Evolutionary conservation across 2,329 filamentous ascomycete species (phyloP).

Genomic region (Beauveria medogensis): DNA sequence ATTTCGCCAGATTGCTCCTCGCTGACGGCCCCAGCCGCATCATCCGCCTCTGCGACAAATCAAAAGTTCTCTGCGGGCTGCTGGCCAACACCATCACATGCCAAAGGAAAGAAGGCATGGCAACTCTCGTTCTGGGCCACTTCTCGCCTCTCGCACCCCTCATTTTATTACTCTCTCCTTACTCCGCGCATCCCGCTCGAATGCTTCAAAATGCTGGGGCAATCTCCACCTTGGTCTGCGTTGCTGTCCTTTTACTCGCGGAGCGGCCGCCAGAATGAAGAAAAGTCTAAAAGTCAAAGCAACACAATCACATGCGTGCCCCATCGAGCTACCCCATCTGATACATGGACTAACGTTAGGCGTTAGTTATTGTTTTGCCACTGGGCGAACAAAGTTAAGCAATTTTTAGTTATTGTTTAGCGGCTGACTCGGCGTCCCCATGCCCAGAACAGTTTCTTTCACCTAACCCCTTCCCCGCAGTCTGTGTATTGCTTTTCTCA

Average conservation of each 20-base stretch:
- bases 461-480: conserved; percentile 10
- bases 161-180: background rate
- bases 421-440: background rate
- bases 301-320: conserved; percentile 4
- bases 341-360: background rate
- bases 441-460: background rate
- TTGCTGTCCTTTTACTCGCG: background rate
- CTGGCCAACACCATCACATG: too few relatives aligned
- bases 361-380: background rate
- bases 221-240: background rate
- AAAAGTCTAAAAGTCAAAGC: background rate
- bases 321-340: background rate
- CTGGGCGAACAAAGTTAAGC: background rate
- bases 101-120: too few relatives aligned
- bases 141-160: background rate
- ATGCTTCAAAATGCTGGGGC: background rate
- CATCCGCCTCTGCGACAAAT: too few relatives aligned
- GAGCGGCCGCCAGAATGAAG: background rate
- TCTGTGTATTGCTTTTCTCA: background rate
- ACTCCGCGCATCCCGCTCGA: background rate
- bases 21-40: too few relatives aligned
- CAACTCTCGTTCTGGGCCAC: too few relatives aligned
- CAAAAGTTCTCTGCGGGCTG: too few relatives aligned
- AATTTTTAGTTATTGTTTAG: background rate
- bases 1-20: too few relatives aligned